Evolutionary conservation across 345 rosid genomes (phyloP).

Genomic region (Corchorus capsularis): DNA sequence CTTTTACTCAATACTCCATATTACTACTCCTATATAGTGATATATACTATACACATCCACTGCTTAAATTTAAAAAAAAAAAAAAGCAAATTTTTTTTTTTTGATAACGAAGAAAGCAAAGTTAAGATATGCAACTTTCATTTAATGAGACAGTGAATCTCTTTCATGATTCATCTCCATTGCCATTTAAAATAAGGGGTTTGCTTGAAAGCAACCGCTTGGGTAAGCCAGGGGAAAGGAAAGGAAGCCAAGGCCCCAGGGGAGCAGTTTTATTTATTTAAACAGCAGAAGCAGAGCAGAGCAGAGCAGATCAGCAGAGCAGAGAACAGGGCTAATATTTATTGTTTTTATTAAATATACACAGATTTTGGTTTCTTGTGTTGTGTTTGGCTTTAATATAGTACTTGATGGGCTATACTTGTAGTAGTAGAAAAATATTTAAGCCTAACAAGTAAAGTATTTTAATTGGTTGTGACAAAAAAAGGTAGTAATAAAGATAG

Average conservation of each 20-base stretch:
- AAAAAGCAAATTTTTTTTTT: background rate
- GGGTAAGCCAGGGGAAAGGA: slow-evolving; percentile 2
- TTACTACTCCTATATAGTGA: too few species aligned
- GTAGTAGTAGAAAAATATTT: too few species aligned
- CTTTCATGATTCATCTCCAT: background rate
- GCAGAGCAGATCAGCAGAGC: slow-evolving; percentile 21
- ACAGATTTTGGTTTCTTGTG: slow-evolving; percentile 27
- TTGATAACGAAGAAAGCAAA: too few species aligned
- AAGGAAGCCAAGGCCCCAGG: background rate
- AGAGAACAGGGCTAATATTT: slow-evolving; percentile 20
- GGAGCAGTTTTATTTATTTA: background rate
- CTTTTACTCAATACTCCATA: background rate
- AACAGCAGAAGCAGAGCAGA: background rate
- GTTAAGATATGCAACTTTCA: background rate
- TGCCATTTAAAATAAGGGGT: slow-evolving; percentile 24
- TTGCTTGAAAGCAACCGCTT: slow-evolving; percentile 67
- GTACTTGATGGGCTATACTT: too few species aligned
- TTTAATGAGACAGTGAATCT: background rate
- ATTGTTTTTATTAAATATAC: slow-evolving; percentile 20
- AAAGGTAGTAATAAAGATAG: background rate
- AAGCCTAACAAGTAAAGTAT: too few species aligned
- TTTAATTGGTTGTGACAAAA: too few species aligned
- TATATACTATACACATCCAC: too few species aligned
- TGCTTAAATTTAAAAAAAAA: too few species aligned
- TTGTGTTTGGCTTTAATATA: background rate